Base-by-base conservation (phyloP, 108 stramenopile genomes). In the Pseudonitzschia multiseries region DNA sequence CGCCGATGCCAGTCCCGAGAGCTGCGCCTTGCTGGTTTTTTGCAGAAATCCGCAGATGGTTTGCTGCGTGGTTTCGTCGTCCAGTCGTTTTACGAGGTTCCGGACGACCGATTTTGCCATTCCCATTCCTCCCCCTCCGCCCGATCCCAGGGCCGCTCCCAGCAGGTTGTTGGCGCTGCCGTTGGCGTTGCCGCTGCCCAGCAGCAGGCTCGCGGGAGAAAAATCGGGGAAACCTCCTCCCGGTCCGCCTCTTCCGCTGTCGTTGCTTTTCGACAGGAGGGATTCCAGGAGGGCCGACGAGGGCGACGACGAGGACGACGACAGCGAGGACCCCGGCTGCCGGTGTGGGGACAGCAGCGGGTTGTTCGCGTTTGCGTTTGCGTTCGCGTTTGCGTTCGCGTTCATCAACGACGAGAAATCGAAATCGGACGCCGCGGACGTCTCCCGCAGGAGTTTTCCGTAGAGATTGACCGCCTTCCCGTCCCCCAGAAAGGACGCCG, bases 401-500 rank as follows among this genome's bases (percentile, higher is more conserved):
- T 28, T 62, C 17, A 68, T 36, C n/a, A 65, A 27, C 29, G 74
- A 69, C 28, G 79, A 65, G 21, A 43, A 44, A 5, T 42, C 50
- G n/a, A n/a, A n/a, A n/a, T n/a, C n/a, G 42, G 42, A 42, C 44
- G 33, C 51, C 53, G 65, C 50, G 12, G 66, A 17, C 26, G 73
- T 17, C 32, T 67, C 88, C 59, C 93, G 70, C 83, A 94, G 80
- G 33, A 95, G 76, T 41, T 80, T 79, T 22, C 91, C 91, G 74
- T 95, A 95, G 51, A 92, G 79, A 32, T 79, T 79, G 15, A 91
- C 89, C 14, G 89, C 93, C 66, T 91, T 92, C 41, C 83, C 76
- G 82, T 95, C 93, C 12, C 93, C 93, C 72, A 95, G 73, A 73
- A 89, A 95, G 17, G 91, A 89, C 4, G 91, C 91, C 33, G 78